phyloP scores from a whole-genome alignment of 352 stramenopile genomes.

The Phytophthora pluvialis region DNA sequence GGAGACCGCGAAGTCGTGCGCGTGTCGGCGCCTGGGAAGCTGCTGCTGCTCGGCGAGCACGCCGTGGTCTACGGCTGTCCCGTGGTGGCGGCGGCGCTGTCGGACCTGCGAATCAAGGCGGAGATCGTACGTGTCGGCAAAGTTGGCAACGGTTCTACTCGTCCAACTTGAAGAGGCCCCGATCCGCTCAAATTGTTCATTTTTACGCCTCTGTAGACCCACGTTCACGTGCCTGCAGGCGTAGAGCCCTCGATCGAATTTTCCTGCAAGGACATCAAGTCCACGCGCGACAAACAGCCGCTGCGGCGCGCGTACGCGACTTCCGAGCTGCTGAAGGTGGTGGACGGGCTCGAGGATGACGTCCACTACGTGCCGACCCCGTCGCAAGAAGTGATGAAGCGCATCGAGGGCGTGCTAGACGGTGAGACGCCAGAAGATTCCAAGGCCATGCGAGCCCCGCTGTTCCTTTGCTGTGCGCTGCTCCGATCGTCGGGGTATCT shows the following conservation, averaged over 20 bases:
- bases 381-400: constrained; percentile 41
- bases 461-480: constrained; percentile 70
- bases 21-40: constrained; percentile 86
- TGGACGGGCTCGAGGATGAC: constrained; percentile 45
- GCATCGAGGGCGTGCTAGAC: constrained; percentile 57
- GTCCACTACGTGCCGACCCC: constrained; percentile 60
- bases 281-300: constrained; percentile 31
- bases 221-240: constrained; percentile 19
- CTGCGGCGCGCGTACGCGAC: constrained; percentile 50
- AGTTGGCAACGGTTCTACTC: not conserved
- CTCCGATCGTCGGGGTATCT: constrained; percentile 49
- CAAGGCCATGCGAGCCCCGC: constrained; percentile 51
- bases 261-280: constrained; percentile 60
- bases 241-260: constrained; percentile 44
- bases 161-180: constrained; percentile 11
- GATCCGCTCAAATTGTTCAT: constrained; percentile 1
- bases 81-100: constrained; percentile 83
- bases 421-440: constrained; percentile 51
- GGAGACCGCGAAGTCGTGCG: constrained; percentile 35
- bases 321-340: constrained; percentile 37
- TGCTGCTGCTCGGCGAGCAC: constrained; percentile 92
- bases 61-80: constrained; percentile 89
- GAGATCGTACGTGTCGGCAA: constrained; percentile 65
- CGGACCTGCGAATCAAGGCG: constrained; percentile 83
- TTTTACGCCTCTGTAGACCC: constrained; percentile 32